These are phyloP conservation scores for Sisymbrium altissimum DNA, from an alignment of 345 rosid species.

Conservation along the genomic window DNA sequence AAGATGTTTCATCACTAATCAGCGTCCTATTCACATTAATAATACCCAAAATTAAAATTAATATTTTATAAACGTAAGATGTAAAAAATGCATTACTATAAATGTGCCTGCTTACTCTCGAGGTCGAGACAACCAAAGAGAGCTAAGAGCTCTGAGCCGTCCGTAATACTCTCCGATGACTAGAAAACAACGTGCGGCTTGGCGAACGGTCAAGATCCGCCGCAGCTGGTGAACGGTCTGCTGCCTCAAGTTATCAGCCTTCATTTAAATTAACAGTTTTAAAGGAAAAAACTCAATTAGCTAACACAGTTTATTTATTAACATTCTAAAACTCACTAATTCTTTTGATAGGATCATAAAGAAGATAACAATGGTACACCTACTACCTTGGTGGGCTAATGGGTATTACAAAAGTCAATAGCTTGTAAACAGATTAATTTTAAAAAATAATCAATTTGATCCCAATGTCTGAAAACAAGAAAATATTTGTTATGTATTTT, in stretches of 20 bases:
- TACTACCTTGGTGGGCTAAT: slow-evolving; percentile 15
- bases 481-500: not conserved
- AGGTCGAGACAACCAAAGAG: slow-evolving; percentile 90
- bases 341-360: not conserved
- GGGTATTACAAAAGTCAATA: slow-evolving; percentile 22
- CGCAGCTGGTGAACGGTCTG: slow-evolving; percentile 86
- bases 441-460: not conserved
- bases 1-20: slow-evolving; percentile 70
- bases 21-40: slow-evolving; percentile 38
- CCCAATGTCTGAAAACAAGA: not conserved
- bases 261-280: not conserved
- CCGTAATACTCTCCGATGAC: slow-evolving; percentile 88
- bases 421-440: not conserved
- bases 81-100: not conserved
- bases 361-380: not conserved
- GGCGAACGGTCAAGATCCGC: slow-evolving; percentile 74
- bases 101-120: slow-evolving; percentile 66
- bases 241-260: slow-evolving; percentile 97
- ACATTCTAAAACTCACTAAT: not conserved
- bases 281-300: not conserved
- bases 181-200: slow-evolving; percentile 82
- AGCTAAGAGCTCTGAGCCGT: slow-evolving; percentile 81
- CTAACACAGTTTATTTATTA: not conserved
- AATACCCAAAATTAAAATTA: not conserved
- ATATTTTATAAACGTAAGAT: not conserved